A percentile compares a stretch with the other conserved stretches of the same genome.
These are phyloP conservation scores for Allium sativum DNA, from an alignment of 106 monocot genomes.

Conservation along the genomic window DNA sequence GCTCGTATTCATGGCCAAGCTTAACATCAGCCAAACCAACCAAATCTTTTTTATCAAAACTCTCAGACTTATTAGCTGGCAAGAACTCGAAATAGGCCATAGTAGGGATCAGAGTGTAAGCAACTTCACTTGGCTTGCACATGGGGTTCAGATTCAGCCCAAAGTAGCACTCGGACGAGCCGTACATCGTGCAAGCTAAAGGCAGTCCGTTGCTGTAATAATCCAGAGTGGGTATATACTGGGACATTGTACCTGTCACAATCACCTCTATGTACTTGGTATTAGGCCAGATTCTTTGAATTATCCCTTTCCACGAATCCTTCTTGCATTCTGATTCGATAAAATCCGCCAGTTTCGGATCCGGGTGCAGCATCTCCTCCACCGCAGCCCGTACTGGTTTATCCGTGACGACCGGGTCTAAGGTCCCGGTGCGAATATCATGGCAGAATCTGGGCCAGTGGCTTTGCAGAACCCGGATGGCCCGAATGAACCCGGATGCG, in stretches of 20 bases:
- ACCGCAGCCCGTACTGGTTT: conserved; percentile 42
- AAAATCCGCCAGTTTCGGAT: conserved; percentile 35
- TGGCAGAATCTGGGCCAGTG: conserved; percentile 59
- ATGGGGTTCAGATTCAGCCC: conserved; percentile 82
- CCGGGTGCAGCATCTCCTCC: conserved; percentile 16
- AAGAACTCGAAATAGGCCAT: conserved; percentile 90
- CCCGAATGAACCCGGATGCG: conserved; percentile 84
- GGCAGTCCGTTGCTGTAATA: conserved; percentile 67
- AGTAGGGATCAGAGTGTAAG: conserved; percentile 79
- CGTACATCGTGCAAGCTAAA: conserved; percentile 81
- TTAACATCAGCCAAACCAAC: conserved; percentile 70
- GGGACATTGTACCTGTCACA: conserved; percentile 83
- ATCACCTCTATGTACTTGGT: conserved; percentile 82
- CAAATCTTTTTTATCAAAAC: conserved; percentile 15
- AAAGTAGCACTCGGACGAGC: conserved; percentile 88
- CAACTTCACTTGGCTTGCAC: conserved; percentile 59
- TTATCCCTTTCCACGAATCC: conserved; percentile 56
- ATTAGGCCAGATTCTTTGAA: conserved; percentile 68
- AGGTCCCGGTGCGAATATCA: conserved; percentile 46
- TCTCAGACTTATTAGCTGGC: conserved; percentile 15
- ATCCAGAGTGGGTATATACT: conserved; percentile 78
- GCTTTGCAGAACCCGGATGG: conserved; percentile 60
- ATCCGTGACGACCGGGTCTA: conserved; percentile 51
- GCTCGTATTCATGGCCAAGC: conserved; percentile 79
- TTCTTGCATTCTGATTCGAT: conserved; percentile 49